These are phyloP conservation scores for Petunia hybrid DNA, from an alignment of 305 asterid species.

Conservation along the genomic window DNA sequence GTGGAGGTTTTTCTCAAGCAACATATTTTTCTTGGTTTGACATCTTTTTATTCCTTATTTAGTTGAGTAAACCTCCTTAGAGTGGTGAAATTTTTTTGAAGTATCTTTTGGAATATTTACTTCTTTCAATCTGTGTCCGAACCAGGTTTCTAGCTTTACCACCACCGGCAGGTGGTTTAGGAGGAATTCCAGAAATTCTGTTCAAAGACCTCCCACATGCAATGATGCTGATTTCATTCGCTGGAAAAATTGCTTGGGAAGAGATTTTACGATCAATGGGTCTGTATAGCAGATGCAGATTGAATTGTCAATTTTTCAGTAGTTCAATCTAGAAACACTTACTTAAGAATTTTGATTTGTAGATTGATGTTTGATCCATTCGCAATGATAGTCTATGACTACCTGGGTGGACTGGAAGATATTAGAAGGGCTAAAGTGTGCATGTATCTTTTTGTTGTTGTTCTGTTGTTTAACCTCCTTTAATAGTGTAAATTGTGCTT, in stretches of 20 bases:
- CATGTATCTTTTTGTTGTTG: constrained; percentile 36
- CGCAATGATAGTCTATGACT: constrained; percentile 42
- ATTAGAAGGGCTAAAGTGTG: constrained; percentile 49
- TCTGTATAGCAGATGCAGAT: constrained; percentile 24
- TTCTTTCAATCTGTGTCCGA: constrained; percentile 11
- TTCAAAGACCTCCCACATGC: constrained; percentile 38
- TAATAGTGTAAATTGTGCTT: constrained; percentile 22
- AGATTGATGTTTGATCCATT: constrained; percentile 48
- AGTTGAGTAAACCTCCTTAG: constrained; percentile 12
- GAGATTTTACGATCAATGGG: constrained; percentile 47
- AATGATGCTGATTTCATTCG: constrained; percentile 40
- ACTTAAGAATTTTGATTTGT: background rate
- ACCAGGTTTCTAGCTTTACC: constrained; percentile 44
- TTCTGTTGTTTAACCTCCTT: constrained; percentile 17
- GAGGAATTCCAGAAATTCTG: constrained; percentile 29
- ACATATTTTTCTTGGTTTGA: constrained; percentile 28
- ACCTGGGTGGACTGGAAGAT: constrained; percentile 45
- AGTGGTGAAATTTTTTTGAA: background rate
- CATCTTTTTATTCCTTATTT: background rate
- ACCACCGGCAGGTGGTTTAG: constrained; percentile 39
- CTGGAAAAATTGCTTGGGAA: constrained; percentile 43
- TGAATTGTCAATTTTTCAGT: background rate
- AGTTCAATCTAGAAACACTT: background rate
- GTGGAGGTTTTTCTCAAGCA: constrained; percentile 31
- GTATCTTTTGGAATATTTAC: constrained; percentile 1